Evolutionary conservation across 2,329 filamentous ascomycete species (phyloP), one percentile per base, ranked within the genome.

Genomic region (Lasiodiplodia citricola): DNA sequence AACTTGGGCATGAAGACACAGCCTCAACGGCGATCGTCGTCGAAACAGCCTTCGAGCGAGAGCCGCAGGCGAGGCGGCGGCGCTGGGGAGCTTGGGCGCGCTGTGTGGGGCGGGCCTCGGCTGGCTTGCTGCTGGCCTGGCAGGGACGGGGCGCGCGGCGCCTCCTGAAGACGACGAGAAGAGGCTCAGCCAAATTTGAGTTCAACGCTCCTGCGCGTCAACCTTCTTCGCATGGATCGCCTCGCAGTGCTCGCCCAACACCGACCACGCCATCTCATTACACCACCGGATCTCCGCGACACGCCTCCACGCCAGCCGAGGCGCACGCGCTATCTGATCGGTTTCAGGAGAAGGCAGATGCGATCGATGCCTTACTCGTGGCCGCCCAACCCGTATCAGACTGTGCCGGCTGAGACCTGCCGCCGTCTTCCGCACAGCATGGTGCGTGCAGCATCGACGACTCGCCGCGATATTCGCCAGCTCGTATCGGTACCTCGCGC

Each of bases 211-310:
- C 58, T 50, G 41, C 58, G 41, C 58, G 41, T 63, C 58, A 63
- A 63, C 58, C 58, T 63, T 63, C 58, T 63, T 63, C 58, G 58
- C 58, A 63, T 63, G 58, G 58, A 63, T 51, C 58, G 58, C 58
- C 58, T 50, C 21, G 57, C 21, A 31, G 57, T n/a, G 57, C 57
- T 50, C 57, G 57, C 57, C 57, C 38, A 47, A 47, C 57, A 47
- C 21, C 56, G 38, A 44, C 56, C 56, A 60, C 56, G 56, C 56
- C 57, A 62, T 62, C 41, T 63, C 58, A 63, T 50, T 60, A 60
- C 57, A 60, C 37, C 55, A 58, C 55, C 55, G 55, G n/a, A 58
- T 38, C 52, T 56, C 52, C 23, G 52, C 52, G 52, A 56, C 51
- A 28, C 51, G n/a, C 51, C 13, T 28, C 23, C 51, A 54, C 13